Evolutionary conservation across 139 green algal genomes (phyloP), one percentile per base, ranked within the genome.

Genomic region (Picochlorum sp.): DNA sequence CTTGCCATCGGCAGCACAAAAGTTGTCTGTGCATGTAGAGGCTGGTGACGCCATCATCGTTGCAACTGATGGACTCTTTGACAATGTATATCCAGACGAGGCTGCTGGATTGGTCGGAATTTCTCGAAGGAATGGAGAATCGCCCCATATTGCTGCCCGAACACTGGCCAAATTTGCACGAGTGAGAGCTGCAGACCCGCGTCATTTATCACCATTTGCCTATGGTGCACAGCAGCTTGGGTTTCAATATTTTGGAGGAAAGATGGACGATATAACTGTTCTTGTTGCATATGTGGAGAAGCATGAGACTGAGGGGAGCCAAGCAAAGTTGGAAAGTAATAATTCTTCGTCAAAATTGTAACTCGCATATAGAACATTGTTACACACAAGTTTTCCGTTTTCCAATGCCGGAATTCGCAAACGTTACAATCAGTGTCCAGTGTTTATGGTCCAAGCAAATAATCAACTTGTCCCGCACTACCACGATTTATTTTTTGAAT

Each of bases 81-180:
- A 99, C 77, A 99, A 99, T 72, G 81, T 97, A 5, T 98, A 91
- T 54, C 72, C 85, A 22, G 79, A 94, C 28, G 93, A 98, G 67
- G 67, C 84, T 25, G 79, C 57, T 5, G 49, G 44, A 2, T 33
- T 94, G 18, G 72, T 80, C 8, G 24, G n/a, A 8, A 51, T 69
- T 7, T 49, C 65, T 12, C 45, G 64, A 31, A 33, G 30, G 9
- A 50, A 67, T 1, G 82, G 82, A 8, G 50, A 73, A 16, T 37
- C 2, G 6, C 69, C 82, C 5, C 14, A 55, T 3, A 60, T 24
- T 28, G 63, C 69, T 4, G 79, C 80, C 2, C 41, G 55, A 9
- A 53, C 56, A 3, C 39, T 90, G 61, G 82, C 81, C 1, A 43
- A 71, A 25, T 72, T 73, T 61, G 78, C 81, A 5, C 63, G 65